Percentiles rank a stretch among this genome's conserved stretches.
These are phyloP conservation scores for Adansonia rubrostipa DNA, from an alignment of 441 rosid genomes.

Conservation along the genomic window DNA sequence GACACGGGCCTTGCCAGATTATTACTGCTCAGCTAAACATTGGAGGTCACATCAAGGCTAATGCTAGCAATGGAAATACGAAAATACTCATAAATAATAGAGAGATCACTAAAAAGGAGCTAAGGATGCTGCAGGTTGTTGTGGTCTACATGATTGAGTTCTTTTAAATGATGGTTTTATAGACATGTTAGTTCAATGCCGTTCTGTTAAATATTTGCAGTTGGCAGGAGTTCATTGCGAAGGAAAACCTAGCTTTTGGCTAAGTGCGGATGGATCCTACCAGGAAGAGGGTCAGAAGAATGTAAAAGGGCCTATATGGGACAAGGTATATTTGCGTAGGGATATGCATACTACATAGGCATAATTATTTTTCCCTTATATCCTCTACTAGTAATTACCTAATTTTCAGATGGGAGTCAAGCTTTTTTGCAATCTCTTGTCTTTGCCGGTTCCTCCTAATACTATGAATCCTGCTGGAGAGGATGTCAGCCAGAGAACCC, in stretches of 20 bases:
- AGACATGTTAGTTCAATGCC: background rate
- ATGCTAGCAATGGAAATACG: conserved; percentile 69
- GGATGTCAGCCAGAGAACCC: conserved; percentile 23
- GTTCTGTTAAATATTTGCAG: conserved; percentile 41
- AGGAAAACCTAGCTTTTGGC: conserved; percentile 62
- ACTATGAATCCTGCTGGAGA: conserved; percentile 28
- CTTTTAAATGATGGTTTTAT: conserved; percentile 17
- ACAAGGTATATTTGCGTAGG: conserved; percentile 40
- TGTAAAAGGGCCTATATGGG: conserved; percentile 48
- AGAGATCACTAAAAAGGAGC: conserved; percentile 56
- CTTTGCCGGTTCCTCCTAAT: conserved; percentile 53
- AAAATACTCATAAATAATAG: conserved; percentile 47
- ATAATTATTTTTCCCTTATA: conserved; percentile 19
- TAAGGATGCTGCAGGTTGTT: conserved; percentile 57
- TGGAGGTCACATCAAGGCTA: conserved; percentile 38
- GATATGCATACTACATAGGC: conserved; percentile 25
- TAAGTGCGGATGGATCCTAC: conserved; percentile 45
- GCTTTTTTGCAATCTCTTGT: conserved; percentile 43
- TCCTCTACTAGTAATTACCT: conserved; percentile 7
- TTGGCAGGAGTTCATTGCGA: conserved; percentile 54
- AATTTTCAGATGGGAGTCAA: conserved; percentile 44
- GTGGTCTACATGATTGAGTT: conserved; percentile 17
- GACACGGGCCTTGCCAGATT: conserved; percentile 61
- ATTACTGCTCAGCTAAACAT: conserved; percentile 47
- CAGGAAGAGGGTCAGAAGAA: conserved; percentile 49